Evolutionary conservation across 257 asterid species (phyloP).

Genomic region (Nicotiana tomentosiformis): DNA sequence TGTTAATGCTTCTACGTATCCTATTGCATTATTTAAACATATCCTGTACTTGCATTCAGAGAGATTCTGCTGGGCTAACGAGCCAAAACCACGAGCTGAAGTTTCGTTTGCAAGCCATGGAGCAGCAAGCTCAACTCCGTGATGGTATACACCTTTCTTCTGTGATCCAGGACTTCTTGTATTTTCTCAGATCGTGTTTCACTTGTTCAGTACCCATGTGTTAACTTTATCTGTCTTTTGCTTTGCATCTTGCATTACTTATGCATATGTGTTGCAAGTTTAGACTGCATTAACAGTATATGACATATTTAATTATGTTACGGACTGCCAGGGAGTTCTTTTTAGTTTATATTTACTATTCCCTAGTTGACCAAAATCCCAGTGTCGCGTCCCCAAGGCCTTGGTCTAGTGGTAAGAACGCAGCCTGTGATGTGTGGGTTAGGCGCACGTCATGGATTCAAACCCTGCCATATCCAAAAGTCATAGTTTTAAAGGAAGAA

Average conservation of each 20-base stretch:
- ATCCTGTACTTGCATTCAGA: constrained; percentile 24
- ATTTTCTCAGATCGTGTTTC: not conserved
- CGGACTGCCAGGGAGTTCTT: not conserved
- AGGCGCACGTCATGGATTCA: too few species aligned
- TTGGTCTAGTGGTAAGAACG: too few species aligned
- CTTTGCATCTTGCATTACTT: not conserved
- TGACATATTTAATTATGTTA: not conserved
- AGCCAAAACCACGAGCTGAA: constrained; percentile 58
- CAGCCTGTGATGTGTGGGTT: too few species aligned
- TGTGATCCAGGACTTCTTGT: not conserved
- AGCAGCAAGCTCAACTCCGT: constrained; percentile 70
- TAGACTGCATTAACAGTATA: not conserved
- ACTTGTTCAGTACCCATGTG: not conserved
- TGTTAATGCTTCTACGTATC: not conserved
- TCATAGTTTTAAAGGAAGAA: too few species aligned
- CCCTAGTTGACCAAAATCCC: not conserved
- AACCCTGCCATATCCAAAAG: too few species aligned
- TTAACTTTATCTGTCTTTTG: not conserved
- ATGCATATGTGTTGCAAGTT: not conserved
- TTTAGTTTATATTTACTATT: not conserved
- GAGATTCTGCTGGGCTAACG: constrained; percentile 55
- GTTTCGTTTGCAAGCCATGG: constrained; percentile 65
- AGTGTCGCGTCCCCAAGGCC: not conserved
- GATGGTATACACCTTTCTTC: constrained; percentile 35
- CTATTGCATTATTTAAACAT: not conserved